A percentile compares a stretch with the other conserved stretches of the same genome.
phyloP scores from a whole-genome alignment of 2,329 filamentous ascomycete species.

The Calonectria ilicicola region DNA sequence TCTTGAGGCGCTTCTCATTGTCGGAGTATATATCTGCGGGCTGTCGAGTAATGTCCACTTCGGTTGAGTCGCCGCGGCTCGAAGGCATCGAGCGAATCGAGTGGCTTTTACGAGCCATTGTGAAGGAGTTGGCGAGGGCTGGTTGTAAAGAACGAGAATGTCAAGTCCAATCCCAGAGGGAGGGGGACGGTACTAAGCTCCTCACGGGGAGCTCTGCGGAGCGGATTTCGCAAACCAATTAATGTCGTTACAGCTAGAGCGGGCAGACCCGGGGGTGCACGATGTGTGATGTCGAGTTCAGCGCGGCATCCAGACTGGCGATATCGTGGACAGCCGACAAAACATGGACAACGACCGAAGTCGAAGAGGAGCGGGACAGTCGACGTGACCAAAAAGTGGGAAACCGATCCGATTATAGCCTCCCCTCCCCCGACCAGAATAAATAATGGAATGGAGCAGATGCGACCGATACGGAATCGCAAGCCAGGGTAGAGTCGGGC shows the following conservation, averaged over 20 bases:
- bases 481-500: slow-evolving; percentile 32
- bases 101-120: slow-evolving; percentile 45
- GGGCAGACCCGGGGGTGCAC: slow-evolving; percentile 11
- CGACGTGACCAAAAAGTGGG: neutral
- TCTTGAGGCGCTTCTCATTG: slow-evolving; percentile 47
- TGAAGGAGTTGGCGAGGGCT: slow-evolving; percentile 4
- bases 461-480: slow-evolving; percentile 16
- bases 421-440: slow-evolving; percentile 6
- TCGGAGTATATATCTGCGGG: slow-evolving; percentile 29
- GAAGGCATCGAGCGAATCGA: slow-evolving; percentile 47
- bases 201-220: neutral
- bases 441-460: slow-evolving; percentile 27
- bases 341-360: neutral
- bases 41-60: slow-evolving; percentile 31
- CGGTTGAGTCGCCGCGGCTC: slow-evolving; percentile 51
- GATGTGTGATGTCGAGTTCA: slow-evolving; percentile 11
- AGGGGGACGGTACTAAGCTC: neutral
- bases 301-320: neutral
- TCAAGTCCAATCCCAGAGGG: neutral
- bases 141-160: neutral
- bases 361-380: neutral
- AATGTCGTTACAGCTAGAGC: neutral
- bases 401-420: neutral
- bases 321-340: neutral
- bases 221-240: neutral